These are phyloP conservation scores for Entoloma clypeatum DNA, from an alignment of 1,284 basidiomycete species.

Conservation along the genomic window DNA sequence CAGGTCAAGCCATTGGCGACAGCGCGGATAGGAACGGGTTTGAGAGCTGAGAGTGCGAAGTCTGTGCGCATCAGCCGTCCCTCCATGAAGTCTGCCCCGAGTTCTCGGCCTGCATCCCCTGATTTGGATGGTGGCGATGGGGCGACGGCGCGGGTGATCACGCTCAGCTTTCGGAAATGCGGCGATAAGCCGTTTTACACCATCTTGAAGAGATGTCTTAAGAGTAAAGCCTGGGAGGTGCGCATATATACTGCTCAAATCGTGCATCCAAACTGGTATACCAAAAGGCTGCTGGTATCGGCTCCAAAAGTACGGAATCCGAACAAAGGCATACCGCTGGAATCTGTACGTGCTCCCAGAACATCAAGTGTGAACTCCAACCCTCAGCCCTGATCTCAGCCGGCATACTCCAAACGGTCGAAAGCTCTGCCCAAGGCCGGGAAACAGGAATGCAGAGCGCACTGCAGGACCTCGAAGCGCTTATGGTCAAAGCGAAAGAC, in stretches of 20 bases:
- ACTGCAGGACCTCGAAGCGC: slow-evolving; percentile 84
- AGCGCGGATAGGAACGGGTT: slow-evolving; percentile 31
- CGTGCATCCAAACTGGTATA: not conserved
- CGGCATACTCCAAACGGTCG: slow-evolving; percentile 74
- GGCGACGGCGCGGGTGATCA: slow-evolving; percentile 44
- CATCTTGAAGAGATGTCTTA: slow-evolving; percentile 72
- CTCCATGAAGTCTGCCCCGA: slow-evolving; percentile 57
- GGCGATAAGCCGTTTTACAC: slow-evolving; percentile 86
- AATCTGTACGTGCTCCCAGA: slow-evolving; percentile 42
- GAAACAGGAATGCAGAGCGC: slow-evolving; percentile 75
- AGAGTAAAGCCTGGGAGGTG: slow-evolving; percentile 82
- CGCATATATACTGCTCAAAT: slow-evolving; percentile 18
- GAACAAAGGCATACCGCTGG: too few relatives aligned
- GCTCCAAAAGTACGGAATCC: too few relatives aligned
- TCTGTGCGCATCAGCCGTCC: slow-evolving; percentile 75
- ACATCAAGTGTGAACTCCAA: not conserved
- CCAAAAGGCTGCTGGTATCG: slow-evolving; percentile 25
- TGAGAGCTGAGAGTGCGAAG: slow-evolving; percentile 78
- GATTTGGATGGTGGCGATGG: slow-evolving; percentile 33
- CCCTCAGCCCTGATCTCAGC: slow-evolving; percentile 40
- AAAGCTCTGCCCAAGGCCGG: slow-evolving; percentile 61
- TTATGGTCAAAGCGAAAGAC: slow-evolving; percentile 90
- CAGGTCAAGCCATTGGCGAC: slow-evolving; percentile 20
- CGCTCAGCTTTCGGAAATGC: slow-evolving; percentile 87
- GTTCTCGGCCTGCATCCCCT: slow-evolving; percentile 54